Conservation (phyloP, 2,329 filamentous ascomycete genomes). For the Phialophora expanda region DNA sequence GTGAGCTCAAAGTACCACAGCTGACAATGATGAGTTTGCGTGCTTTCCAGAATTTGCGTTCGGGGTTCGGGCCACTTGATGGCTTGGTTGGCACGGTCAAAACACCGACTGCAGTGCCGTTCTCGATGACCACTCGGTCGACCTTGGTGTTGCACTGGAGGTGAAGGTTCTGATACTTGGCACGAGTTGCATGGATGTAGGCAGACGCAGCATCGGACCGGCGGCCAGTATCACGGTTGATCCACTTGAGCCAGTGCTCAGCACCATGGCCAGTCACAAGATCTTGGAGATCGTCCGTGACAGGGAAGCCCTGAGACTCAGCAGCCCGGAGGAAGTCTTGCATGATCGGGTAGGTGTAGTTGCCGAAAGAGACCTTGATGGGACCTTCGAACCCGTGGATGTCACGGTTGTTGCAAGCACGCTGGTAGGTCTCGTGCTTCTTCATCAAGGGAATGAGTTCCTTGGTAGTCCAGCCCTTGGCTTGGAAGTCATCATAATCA, state of each 20-base stretch:
- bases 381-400: constrained; percentile 78
- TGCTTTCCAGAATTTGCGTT: constrained; percentile 62
- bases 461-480: constrained; percentile 78
- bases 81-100: constrained; percentile 74
- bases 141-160: constrained; percentile 77
- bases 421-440: constrained; percentile 80
- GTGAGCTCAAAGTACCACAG: constrained; percentile 74
- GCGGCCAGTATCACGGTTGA: constrained; percentile 70
- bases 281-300: constrained; percentile 78
- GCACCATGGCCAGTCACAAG: constrained; percentile 66
- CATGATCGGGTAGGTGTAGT: constrained; percentile 81
- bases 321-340: constrained; percentile 77
- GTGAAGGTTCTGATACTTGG: constrained; percentile 72
- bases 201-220: constrained; percentile 78
- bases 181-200: constrained; percentile 76
- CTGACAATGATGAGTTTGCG: constrained; percentile 76
- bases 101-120: constrained; percentile 73
- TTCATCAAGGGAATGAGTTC: constrained; percentile 77
- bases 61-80: constrained; percentile 57
- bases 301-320: constrained; percentile 75
- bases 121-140: constrained; percentile 75
- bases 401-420: constrained; percentile 64
- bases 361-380: constrained; percentile 81
- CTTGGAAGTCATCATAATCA: constrained; percentile 75
- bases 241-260: constrained; percentile 86